Base-by-base conservation (phyloP, 2,329 filamentous ascomycete species). In the Monilinia polystroma region DNA sequence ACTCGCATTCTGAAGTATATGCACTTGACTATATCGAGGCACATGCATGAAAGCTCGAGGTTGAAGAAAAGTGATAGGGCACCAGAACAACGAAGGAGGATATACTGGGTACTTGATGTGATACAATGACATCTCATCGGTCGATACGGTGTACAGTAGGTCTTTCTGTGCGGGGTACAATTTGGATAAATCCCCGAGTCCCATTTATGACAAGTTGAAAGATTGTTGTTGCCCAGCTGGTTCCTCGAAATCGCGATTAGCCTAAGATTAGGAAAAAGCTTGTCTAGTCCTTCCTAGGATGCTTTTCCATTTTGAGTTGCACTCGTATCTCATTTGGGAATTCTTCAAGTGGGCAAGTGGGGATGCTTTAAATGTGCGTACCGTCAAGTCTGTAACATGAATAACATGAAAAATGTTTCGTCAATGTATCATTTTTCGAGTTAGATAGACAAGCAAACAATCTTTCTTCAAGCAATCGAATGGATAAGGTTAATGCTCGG, bases 341-440 rank as follows among this genome's bases (percentile, higher is more conserved):
- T n/a, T 38, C 35, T 60, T 38, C 29, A 60, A 51, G 57, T 49
- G 43, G 57, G 20, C 43, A 60, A 38, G 58, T 38, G 47, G 53
- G 29, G 32, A 16, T 52, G 23, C 12, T 38, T 29, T 32, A 26
- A 26, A 43, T 60, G 49, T 51, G 29, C 45, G 29, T 51, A 60
- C 57, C 41, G 47, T 51, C 45, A 51, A 26, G 16, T 38, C 29
- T 62, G 58, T 51, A 62, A 62, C 58, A 62, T 60, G 43, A 51
- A 60, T 51, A 62, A 62, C 58, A 51, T 60, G 43, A 51, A 60
- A 26, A 38, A 35, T 60, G 58, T 62, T 62, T 62, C 58, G 51
- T 41, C 32, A 41, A 51, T 14, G 58, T 52, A 62, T 38, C 32
- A 56, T 56, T 38, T n/a, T 38, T 38, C 12, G 32, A 41, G 32